A percentile compares a stretch with the other conserved stretches of the same genome.
phyloP scores from a whole-genome alignment of 1,139 yeast genomes.

The Zygosaccharomyces pseudobailii region DNA sequence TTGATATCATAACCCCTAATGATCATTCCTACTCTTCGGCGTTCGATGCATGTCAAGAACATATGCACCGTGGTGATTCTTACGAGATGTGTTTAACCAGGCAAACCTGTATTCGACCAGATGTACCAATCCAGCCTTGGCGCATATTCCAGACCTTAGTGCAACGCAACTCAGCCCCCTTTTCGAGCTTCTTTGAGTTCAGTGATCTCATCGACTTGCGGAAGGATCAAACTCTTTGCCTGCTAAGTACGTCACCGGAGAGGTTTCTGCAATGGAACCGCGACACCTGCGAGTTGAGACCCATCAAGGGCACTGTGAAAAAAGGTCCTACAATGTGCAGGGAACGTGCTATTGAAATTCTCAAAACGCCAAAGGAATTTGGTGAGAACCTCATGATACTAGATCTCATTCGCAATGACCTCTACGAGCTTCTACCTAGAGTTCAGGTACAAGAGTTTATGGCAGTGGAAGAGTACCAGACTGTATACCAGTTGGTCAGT shows the following conservation, averaged over 20 bases:
- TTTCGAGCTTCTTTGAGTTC: constrained; percentile 74
- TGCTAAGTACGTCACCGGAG: constrained; percentile 92
- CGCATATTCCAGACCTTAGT: constrained; percentile 70
- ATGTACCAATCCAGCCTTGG: constrained; percentile 57
- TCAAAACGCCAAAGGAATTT: constrained; percentile 85
- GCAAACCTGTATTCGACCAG: constrained; percentile 58
- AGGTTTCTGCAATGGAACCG: constrained; percentile 78
- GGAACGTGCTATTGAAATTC: constrained; percentile 56
- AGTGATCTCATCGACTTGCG: constrained; percentile 41
- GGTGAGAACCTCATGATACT: constrained; percentile 98
- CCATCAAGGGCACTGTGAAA: constrained; percentile 92
- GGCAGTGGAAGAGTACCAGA: constrained; percentile 88
- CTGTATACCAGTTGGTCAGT: constrained; percentile 88
- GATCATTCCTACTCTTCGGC: constrained; percentile 50
- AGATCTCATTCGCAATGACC: constrained; percentile 89
- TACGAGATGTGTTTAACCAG: constrained; percentile 91
- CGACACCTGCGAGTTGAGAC: constrained; percentile 69
- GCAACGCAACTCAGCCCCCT: constrained; percentile 84
- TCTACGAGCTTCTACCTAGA: constrained; percentile 60
- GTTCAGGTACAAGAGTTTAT: constrained; percentile 76
- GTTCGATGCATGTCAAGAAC: constrained; percentile 63
- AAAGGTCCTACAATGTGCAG: constrained; percentile 51
- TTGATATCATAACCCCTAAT: constrained; percentile 45
- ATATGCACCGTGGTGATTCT: constrained; percentile 77
- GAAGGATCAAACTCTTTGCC: constrained; percentile 34